Base-by-base conservation (phyloP, 1,284 basidiomycete genomes). In the Leccinum subrobustum region DNA sequence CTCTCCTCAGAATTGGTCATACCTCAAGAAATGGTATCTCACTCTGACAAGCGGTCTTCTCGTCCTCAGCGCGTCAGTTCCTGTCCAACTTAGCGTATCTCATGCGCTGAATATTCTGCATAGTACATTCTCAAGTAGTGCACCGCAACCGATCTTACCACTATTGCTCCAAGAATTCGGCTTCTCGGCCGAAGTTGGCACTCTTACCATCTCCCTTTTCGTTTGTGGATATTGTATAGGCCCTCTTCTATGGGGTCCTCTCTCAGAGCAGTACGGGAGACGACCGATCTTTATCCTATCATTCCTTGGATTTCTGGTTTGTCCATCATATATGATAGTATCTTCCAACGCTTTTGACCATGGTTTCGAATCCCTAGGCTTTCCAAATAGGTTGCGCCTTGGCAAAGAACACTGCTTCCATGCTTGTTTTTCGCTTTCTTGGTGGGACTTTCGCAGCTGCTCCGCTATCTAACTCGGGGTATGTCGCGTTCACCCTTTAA, bases 311-410 rank as follows among this genome's bases (percentile, higher is more conserved):
- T 92, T 91, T 75, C 80, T 81, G 20, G 83, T 84, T 61, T 27
- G 75, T 68, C 53, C 23, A 18, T 35, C 23, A 31, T 6, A 12
- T 7, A 20, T 53, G 16, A 12, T 52, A 7, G 11, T 16, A 51
- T 27, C 59, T 3, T 33, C 8, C 18, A 52, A 29, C 9, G n/a
- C 20, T 12, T 25, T 25, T 48, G 16, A 29, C 53, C 39, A 25
- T 54, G 14, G 27, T 6, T 6, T 54, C 58, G n/a, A 59, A 35
- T 47, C 44, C 33, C 11, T 44, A 81, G 80, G 70, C 76, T 29
- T 89, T 90, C 69, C 86, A 89, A 77, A 71, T 89, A 50, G 89
- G 83, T 5, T 83, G 82, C 52, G 88, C 87, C 0, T 76, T 89
- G 2, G 72, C 84, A 0, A 73, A 75, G 18, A 90, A 89, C 68